Base-by-base conservation (phyloP, 371 early-diverging fungal species). In the Apophysomyces variabilis region DNA sequence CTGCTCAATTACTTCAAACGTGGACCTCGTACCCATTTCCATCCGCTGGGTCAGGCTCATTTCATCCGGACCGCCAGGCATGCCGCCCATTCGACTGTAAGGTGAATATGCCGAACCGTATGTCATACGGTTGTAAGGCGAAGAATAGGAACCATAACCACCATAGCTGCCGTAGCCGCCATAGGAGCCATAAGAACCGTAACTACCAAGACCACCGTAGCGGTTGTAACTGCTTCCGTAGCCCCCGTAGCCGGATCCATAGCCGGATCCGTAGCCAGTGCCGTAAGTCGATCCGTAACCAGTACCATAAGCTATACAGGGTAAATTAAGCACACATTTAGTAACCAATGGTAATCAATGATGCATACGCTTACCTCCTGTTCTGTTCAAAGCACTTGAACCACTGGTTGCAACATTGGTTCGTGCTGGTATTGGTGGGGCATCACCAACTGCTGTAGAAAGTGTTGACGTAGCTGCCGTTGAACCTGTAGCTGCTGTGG, bases 1-100 rank as follows among this genome's bases (percentile, higher is more conserved):
- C 11, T 90, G 88, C 68, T 96, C 96, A 39, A 98, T 90, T 36
- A 94, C 79, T 76, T 95, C 93, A 74, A 98, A 98, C 0, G 98
- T 92, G 18, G 94, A 84, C 38, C 92, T 91, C 0, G 97, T 94
- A 26, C 91, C 93, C 54, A 92, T 90, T 71, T 95, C 96, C 85
- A 96, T 90, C 39, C 89, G 89, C 58, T 91, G 92, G 18, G 93
- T 88, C 8, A 94, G 71, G 18, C 92, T 80, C 70, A 89, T 76
- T 5, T 92, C 90, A 26, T 85, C 72, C 38, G 74, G 71, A 12
- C 71, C 71, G 13, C 56, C 59, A 58, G 62, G 63, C 7, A 43
- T 60, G 18, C 74, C 70, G 36, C 86, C 87, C 58, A 67, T 67
- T 5, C 71, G 71, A 46, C 65, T 71, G 56, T 68, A 64, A 38